Evolutionary conservation across 306 rosid species (phyloP), one percentile per base, ranked within the genome.

Genomic region (Myrica gale): DNA sequence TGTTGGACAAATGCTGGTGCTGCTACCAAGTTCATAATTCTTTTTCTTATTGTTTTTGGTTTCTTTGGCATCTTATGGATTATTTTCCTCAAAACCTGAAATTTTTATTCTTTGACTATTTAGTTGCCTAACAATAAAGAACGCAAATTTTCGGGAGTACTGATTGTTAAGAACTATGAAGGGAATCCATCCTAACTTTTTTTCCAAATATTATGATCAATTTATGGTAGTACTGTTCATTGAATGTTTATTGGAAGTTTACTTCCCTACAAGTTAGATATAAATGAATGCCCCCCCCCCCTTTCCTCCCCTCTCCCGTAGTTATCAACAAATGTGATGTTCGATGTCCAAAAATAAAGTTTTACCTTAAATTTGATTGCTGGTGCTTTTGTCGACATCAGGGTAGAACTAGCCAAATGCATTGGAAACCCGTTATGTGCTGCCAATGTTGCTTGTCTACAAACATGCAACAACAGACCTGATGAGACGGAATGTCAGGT

Each of bases 401-500:
- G 98, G 97, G 60, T 83, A 79, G 98, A 95, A 89, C 88, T 95
- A 77, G 97, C 89, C 45, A 90, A 57, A 86, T 95, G 98, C 77
- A 78, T 95, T 72, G 83, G 90, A 67, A 90, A 95, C 79, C 98
- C 98, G 0, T 82, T 92, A 20, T 95, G 98, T 75, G 98, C 98
- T 26, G 97, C 98, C 68, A 90, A 92, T 82, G 65, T 95, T 75
- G 97, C 97, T 69, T 95, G 98, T 84, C 96, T 95, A 51, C 98
- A 95, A 82, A 92, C 98, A 77, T 95, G 98, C 89, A 95, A 95
- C 79, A 87, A 92, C 80, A 82, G 98, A 80, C 96, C 98, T 15
- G 98, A 95, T 82, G 98, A 92, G 79, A 90, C 93, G 0, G 98
- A 95, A 83, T 95, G 98, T 83, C 98, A 95, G 85, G 98, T 88